Evolutionary conservation across 1,284 basidiomycete species (phyloP).

Genomic region (Cutaneotrichosporon dermatis): DNA sequence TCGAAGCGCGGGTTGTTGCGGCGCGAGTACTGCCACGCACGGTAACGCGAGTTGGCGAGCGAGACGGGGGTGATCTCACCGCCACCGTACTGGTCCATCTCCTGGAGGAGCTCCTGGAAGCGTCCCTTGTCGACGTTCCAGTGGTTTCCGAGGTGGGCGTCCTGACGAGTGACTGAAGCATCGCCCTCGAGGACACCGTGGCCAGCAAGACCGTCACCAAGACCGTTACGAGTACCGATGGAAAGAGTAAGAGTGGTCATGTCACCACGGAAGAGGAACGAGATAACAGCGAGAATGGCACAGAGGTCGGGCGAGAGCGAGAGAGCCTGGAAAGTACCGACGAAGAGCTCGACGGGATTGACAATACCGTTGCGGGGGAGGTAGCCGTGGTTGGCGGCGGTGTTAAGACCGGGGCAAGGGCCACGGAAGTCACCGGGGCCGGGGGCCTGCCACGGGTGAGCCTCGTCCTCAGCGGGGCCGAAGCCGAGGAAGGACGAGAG

Average conservation of each 20-base stretch:
- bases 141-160: slow-evolving; percentile 14
- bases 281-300: slow-evolving; percentile 26
- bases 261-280: slow-evolving; percentile 36
- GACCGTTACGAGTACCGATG: slow-evolving; percentile 16
- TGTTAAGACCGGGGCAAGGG: slow-evolving; percentile 45
- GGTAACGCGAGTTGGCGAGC: slow-evolving; percentile 13
- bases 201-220: slow-evolving; percentile 13
- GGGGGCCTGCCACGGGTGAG: slow-evolving; percentile 29
- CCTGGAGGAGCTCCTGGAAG: slow-evolving; percentile 9
- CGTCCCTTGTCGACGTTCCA: slow-evolving; percentile 9
- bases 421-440: slow-evolving; percentile 33
- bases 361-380: slow-evolving; percentile 36
- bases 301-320: slow-evolving; percentile 35
- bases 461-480: slow-evolving; percentile 18
- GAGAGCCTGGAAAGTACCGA: slow-evolving; percentile 26
- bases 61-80: slow-evolving; percentile 8
- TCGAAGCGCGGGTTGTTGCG: slow-evolving; percentile 16
- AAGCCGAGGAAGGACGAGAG: slow-evolving; percentile 3
- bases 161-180: slow-evolving; percentile 20
- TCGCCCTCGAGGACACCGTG: slow-evolving; percentile 22
- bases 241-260: slow-evolving; percentile 26
- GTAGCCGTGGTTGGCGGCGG: slow-evolving; percentile 41
- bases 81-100: slow-evolving; percentile 6
- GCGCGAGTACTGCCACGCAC: slow-evolving; percentile 12
- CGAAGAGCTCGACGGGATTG: slow-evolving; percentile 29